Evolutionary conservation across 2,329 filamentous ascomycete genomes (phyloP), one percentile per base, ranked within the genome.

Genomic region (Talaromyces atroroseus): DNA sequence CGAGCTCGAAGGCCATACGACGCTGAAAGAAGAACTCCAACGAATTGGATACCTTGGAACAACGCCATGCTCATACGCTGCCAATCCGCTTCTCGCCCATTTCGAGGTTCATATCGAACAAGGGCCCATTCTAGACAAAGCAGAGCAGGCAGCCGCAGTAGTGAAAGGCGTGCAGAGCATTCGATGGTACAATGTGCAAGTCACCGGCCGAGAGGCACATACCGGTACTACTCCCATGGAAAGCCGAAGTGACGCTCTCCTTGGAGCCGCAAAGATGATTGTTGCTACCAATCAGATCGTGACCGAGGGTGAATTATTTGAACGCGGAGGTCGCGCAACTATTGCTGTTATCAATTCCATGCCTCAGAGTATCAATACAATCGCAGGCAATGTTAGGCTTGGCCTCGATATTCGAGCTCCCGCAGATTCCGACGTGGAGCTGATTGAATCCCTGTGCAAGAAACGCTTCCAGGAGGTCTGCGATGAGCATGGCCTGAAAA

Each of bases 101-200:
- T 91, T 92, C 63, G 88, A 92, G 68, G 76, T 92, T 4, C 89
- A 92, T 65, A 92, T 92, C 48, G 89, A 92, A 67, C 89, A 92
- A 67, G 87, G 87, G 0, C 86, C 87, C 0, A 81, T 89, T 14
- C 77, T 92, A 0, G 85, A 89, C 63, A 77, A 78, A 23, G 76
- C 78, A 12, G 71, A 76, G 16, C 77, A 81, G 57, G 83, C 84
- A 53, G 80, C 90, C 55, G 83, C 85, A 7, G 77, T 87, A 2
- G 87, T 90, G 0, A 78, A 79, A 26, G 86, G 86, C 1, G 85
- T 86, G 0, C 86, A 89, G 65, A 84, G 83, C 3, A 89, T 87
- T 65, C 80, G 82, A 59, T 89, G 87, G 87, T 81, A 83, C 65
- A 86, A 80, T 0, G 68, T 89, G 32, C 80, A 78, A 1, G 78